A percentile compares a stretch with the other conserved stretches of the same genome.
These are phyloP conservation scores for Penicillium oxalicum DNA, from an alignment of 2,329 filamentous ascomycete species.

Conservation along the genomic window DNA sequence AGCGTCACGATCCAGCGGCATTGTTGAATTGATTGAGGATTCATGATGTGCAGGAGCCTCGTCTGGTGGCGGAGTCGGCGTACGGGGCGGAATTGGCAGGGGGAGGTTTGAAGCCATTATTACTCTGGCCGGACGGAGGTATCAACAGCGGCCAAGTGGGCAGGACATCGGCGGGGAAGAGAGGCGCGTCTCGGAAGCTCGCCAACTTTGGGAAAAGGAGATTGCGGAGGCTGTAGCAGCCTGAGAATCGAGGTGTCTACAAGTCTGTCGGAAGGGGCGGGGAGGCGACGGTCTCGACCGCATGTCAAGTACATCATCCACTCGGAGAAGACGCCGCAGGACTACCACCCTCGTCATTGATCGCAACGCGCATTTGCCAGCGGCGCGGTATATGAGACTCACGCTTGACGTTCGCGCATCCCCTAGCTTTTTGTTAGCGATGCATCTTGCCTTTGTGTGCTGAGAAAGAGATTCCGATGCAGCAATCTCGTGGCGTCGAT, in stretches of 20 bases:
- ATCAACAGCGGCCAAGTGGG: conserved; percentile 6
- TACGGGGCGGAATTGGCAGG: conserved; percentile 56
- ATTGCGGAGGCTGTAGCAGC: conserved; percentile 11
- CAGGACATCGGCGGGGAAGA: not conserved
- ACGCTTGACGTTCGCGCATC: not conserved
- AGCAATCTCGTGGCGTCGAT: conserved; percentile 30
- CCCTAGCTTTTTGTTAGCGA: conserved; percentile 15
- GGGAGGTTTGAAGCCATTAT: conserved; percentile 61
- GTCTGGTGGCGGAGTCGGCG: conserved; percentile 59
- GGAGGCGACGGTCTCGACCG: conserved; percentile 12
- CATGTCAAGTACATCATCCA: conserved; percentile 24
- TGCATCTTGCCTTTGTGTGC: conserved; percentile 18
- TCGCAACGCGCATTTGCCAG: conserved; percentile 4
- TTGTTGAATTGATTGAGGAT: conserved; percentile 18
- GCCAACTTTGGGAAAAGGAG: conserved; percentile 9
- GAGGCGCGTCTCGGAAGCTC: no score
- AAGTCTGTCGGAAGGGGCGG: conserved; percentile 15
- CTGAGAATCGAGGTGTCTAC: conserved; percentile 10
- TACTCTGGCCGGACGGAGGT: conserved; percentile 8
- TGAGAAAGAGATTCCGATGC: conserved; percentile 21
- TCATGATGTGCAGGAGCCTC: conserved; percentile 29
- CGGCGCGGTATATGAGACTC: conserved; percentile 7
- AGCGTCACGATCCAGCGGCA: conserved; percentile 40
- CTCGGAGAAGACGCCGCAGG: conserved; percentile 4
- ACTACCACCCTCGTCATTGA: conserved; percentile 22